phyloP scores from a whole-genome alignment of 2,329 filamentous ascomycete species.

The Cryphonectria radicalis region DNA sequence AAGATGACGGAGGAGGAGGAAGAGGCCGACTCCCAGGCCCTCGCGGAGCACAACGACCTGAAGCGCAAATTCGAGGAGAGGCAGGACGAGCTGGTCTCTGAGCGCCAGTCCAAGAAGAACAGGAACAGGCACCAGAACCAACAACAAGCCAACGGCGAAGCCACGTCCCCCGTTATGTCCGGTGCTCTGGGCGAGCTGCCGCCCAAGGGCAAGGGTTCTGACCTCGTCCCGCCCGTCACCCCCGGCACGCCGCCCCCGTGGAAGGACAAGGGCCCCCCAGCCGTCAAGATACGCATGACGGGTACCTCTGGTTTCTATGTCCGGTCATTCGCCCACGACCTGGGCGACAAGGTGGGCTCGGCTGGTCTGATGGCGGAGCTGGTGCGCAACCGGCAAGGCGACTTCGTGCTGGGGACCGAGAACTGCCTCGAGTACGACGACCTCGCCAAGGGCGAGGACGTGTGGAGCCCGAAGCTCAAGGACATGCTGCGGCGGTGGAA shows the following conservation, averaged over 20 bases:
- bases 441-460: slow-evolving; percentile 73
- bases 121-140: slow-evolving; percentile 38
- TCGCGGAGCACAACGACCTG: slow-evolving; percentile 59
- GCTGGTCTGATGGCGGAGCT: slow-evolving; percentile 86
- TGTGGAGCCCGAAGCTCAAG: slow-evolving; percentile 79
- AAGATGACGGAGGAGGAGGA: slow-evolving; percentile 59
- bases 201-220: slow-evolving; percentile 52
- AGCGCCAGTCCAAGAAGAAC: slow-evolving; percentile 48
- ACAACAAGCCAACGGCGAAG: slow-evolving; percentile 31
- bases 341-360: slow-evolving; percentile 81
- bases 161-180: slow-evolving; percentile 56
- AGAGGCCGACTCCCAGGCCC: slow-evolving; percentile 57
- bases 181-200: slow-evolving; percentile 57
- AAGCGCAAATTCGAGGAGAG: slow-evolving; percentile 63
- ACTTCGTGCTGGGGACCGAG: slow-evolving; percentile 71
- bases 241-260: slow-evolving; percentile 57
- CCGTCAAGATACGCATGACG: slow-evolving; percentile 83
- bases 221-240: slow-evolving; percentile 56
- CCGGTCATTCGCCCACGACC: slow-evolving; percentile 87
- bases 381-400: slow-evolving; percentile 77
- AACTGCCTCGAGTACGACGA: slow-evolving; percentile 83
- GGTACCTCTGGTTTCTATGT: slow-evolving; percentile 98
- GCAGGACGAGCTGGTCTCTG: slow-evolving; percentile 60
- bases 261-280: slow-evolving; percentile 70
- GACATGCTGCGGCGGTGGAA: slow-evolving; percentile 51